These are phyloP conservation scores for Kluyveromyces lactis DNA, from an alignment of 805 yeast species.

Conservation along the genomic window DNA sequence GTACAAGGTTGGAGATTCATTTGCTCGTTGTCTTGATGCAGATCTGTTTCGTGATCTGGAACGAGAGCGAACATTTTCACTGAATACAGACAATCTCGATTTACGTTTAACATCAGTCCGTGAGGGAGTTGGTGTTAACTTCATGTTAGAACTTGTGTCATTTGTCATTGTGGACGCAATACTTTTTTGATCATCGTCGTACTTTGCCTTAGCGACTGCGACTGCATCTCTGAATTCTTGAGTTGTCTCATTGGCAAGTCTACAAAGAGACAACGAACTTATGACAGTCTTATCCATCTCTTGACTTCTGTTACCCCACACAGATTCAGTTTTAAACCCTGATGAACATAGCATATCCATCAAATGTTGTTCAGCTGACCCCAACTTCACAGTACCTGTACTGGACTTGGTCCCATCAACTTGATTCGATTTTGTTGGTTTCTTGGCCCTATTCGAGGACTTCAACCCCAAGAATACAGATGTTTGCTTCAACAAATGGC, in stretches of 20 bases:
- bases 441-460: slow-evolving; percentile 27
- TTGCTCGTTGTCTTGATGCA: slow-evolving; percentile 31
- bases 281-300: slow-evolving; percentile 87
- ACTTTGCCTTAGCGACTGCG: slow-evolving; percentile 15
- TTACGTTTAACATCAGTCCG: slow-evolving; percentile 33
- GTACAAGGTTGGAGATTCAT: slow-evolving; percentile 30
- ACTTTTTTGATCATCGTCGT: slow-evolving; percentile 16
- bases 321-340: slow-evolving; percentile 59
- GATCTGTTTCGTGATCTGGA: slow-evolving; percentile 45
- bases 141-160: background rate
- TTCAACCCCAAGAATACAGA: slow-evolving; percentile 70
- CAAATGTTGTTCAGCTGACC: slow-evolving; percentile 90
- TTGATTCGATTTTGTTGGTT: slow-evolving; percentile 7
- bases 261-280: slow-evolving; percentile 47
- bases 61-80: slow-evolving; percentile 50
- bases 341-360: slow-evolving; percentile 91
- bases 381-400: slow-evolving; percentile 32
- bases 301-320: slow-evolving; percentile 85
- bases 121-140: slow-evolving; percentile 6
- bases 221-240: slow-evolving; percentile 23
- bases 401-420: background rate
- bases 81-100: slow-evolving; percentile 54
- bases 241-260: slow-evolving; percentile 35
- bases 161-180: background rate
- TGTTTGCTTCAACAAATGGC: slow-evolving; percentile 45